Evolutionary conservation across 208 protist species (phyloP), one percentile per base, ranked within the genome.

Genomic region (Trypanosoma vivax): DNA sequence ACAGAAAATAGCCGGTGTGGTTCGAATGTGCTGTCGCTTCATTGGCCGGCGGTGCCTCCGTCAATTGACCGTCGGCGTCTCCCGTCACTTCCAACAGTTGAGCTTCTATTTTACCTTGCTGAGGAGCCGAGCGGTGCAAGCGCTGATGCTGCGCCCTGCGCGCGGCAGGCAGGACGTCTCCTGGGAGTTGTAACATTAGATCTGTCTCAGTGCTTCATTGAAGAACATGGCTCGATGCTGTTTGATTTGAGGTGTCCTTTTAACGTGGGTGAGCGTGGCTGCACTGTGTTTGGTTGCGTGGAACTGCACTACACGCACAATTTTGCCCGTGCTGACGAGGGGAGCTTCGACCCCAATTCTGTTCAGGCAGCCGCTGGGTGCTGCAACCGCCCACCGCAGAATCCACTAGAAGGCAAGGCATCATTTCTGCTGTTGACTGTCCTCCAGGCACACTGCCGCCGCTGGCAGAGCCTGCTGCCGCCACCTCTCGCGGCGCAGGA

Each of bases 241-340:
- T 65, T 25, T 40, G 31, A 38, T 0, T 57, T 75, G 0, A 43
- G 70, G 19, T 58, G 51, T 33, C 39, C 47, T 7, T 45, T n/a
- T 39, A 49, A 29, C 21, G 23, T 16, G 6, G n/a, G 14, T n/a
- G 60, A 21, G 21, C 53, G 29, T 24, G 18, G 27, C 35, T 46
- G 18, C 38, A 42, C 27, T 16, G 29, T 51, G 13, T 38, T 55
- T n/a, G 76, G 76, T 29, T 79, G 65, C 35, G 62, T 65, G 11
- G 60, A 68, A 10, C 39, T 84, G 5, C 42, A 60, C 34, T 84
- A 76, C 46, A 19, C 27, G 1, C 76, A 84, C 60, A 84, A 84
- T 30, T 70, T 84, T 50, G 48, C 42, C 11, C 24, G 57, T 23
- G 40, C 24, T 31, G 21, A 51, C 11, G 7, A 31, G 7, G 16